These are phyloP conservation scores for Wickerhamiella sorbophila DNA, from an alignment of 805 yeast genomes.

Conservation along the genomic window DNA sequence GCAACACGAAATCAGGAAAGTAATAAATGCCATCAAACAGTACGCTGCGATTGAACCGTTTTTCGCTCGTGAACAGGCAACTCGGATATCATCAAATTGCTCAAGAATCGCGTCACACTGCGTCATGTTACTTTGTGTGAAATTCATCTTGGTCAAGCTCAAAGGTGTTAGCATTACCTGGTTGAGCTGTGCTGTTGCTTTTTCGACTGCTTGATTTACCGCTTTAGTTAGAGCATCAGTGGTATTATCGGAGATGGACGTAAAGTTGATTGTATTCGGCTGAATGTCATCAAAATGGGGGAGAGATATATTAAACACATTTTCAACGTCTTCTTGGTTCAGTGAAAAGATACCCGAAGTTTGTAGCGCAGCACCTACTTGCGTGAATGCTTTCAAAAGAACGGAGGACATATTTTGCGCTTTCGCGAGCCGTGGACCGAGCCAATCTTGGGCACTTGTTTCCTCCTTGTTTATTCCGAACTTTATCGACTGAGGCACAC, in stretches of 20 bases:
- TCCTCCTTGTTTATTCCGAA: no score
- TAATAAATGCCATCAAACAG: not conserved
- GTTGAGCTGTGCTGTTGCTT: not conserved
- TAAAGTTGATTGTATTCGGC: not conserved
- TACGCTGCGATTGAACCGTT: no score
- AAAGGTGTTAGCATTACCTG: not conserved
- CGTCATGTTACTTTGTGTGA: no score
- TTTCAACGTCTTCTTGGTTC: not conserved
- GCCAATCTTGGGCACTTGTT: no score
- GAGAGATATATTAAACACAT: not conserved
- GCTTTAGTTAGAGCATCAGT: not conserved
- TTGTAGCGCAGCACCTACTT: not conserved
- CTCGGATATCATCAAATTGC: no score
- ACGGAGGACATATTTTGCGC: conserved; percentile 4
- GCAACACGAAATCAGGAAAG: not conserved
- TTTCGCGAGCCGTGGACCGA: conserved; percentile 2
- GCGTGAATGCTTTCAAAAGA: not conserved
- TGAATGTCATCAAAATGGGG: not conserved
- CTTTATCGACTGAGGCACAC: no score
- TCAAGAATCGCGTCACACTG: no score
- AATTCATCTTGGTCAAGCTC: not conserved
- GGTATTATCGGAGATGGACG: not conserved
- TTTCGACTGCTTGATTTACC: not conserved
- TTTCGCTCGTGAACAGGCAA: no score
- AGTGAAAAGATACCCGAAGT: not conserved